A percentile compares a stretch with the other conserved stretches of the same genome.
These are phyloP conservation scores for Isoetes engelmannii DNA, from an alignment of 83 land plant genomes.

Conservation along the genomic window DNA sequence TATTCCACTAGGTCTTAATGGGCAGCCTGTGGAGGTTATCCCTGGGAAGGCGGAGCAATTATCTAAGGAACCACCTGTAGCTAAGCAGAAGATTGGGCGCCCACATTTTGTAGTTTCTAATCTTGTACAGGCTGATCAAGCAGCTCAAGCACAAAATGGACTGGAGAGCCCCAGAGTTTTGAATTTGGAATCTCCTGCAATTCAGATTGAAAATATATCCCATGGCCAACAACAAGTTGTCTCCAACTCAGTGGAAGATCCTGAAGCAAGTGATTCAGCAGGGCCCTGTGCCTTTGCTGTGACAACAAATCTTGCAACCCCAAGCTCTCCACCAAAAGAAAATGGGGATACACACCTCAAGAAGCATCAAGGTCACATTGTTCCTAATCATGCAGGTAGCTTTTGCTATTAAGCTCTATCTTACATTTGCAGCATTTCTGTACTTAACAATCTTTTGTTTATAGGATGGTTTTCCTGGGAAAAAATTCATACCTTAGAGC, in stretches of 20 bases:
- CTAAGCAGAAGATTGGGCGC: constrained; percentile 12
- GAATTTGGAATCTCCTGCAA: neutral
- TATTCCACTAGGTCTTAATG: constrained; percentile 8
- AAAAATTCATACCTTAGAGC: constrained; percentile 62
- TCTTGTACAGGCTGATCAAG: constrained; percentile 11
- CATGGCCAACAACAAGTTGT: constrained; percentile 22
- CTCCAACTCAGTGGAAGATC: neutral
- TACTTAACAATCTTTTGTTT: constrained; percentile 8
- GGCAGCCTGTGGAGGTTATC: constrained; percentile 11
- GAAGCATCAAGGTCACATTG: constrained; percentile 3
- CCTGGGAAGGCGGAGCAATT: constrained; percentile 10
- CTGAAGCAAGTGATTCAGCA: neutral
- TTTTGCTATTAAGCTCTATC: neutral
- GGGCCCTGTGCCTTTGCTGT: neutral
- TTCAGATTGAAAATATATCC: constrained; percentile 23
- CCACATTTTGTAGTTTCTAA: constrained; percentile 5
- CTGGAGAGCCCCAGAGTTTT: neutral
- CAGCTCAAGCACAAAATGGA: neutral
- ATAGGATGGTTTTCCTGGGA: constrained; percentile 96
- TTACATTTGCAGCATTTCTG: neutral
- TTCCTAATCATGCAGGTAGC: constrained; percentile 27
- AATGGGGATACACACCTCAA: constrained; percentile 4
- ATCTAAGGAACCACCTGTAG: constrained; percentile 6
- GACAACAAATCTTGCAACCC: neutral
- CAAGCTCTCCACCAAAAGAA: constrained; percentile 1